Base-by-base conservation (phyloP, 1,284 basidiomycete species). In the Erythrobasidium hasegawianum region DNA sequence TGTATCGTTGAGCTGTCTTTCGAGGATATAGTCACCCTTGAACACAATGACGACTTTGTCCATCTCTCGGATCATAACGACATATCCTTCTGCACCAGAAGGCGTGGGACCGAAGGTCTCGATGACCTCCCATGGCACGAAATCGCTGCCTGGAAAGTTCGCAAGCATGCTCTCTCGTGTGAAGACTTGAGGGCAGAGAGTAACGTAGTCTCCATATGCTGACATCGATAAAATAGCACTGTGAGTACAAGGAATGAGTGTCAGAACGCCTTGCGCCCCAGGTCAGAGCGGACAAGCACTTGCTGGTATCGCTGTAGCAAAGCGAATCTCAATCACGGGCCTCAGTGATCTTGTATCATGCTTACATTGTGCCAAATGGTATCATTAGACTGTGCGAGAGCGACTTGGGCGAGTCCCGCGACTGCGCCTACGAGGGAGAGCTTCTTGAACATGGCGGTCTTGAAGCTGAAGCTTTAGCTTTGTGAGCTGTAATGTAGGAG, bases 31-130 rank as follows among this genome's bases (percentile, higher is more conserved):
- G 38, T 69, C 56, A 22, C 68, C 67, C 33, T 58, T 57, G 67
- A 69, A 69, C 40, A 66, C 64, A 11, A 64, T 49, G 9, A 69
- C 56, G 45, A 64, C 67, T 58, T 67, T 53, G 33, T 43, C 24
- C 39, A 53, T 43, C 24, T 56, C 45, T 38, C 45, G 64, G 16
- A 69, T 58, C 16, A 60, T 41, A 1, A 64, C 64, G n/a, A 58
- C 60, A 26, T 53, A 69, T 8, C 64, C 64, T 41, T 66, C 33
- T 20, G 56, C 56, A 4, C 56, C 62, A 18, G 43, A 57, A 41
- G 62, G 41, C 22, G 55, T 57, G 1, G 62, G 62, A 18, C 62
- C 56, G 22, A 57, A 58, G 10, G 22, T 38, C 38, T 64, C 45
- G 18, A 65, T 27, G 26, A 68, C 33, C 29, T 57, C 47, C 57